phyloP scores from a whole-genome alignment of 768 basidiomycete genomes.

The Fibroporia radiculosa region DNA sequence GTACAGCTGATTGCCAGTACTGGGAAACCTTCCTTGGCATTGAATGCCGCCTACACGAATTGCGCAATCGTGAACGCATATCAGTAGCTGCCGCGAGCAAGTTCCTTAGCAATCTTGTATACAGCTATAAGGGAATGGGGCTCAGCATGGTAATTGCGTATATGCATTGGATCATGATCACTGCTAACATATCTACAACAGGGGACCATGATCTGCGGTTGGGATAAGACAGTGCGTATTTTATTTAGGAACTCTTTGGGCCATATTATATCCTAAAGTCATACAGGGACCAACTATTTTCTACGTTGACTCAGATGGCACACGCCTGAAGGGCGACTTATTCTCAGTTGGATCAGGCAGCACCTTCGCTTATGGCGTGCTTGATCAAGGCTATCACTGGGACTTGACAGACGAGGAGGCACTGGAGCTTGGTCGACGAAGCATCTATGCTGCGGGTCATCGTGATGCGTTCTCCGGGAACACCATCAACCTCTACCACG shows the following conservation, averaged over 20 bases:
- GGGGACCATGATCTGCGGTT: conserved; percentile 99
- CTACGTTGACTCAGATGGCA: conserved; percentile 97
- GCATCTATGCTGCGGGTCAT: conserved; percentile 95
- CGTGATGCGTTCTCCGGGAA: conserved; percentile 96
- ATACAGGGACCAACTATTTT: conserved; percentile 83
- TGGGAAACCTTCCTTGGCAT: conserved; percentile 99
- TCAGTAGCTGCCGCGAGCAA: conserved; percentile 99
- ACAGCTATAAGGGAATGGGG: conserved; percentile 98
- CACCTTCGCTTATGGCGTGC: conserved; percentile 97
- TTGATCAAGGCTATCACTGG: conserved; percentile 94
- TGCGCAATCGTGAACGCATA: conserved; percentile 93
- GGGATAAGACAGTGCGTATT: conserved; percentile 88
- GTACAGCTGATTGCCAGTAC: conserved; percentile 82
- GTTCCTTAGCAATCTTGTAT: conserved; percentile 94
- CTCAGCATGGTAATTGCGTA: conserved; percentile 80
- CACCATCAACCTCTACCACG: conserved; percentile 91
- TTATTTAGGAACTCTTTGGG: neutral
- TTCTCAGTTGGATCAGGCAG: conserved; percentile 98
- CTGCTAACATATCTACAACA: conserved; percentile 23
- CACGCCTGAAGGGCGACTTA: conserved; percentile 91
- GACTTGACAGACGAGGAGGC: conserved; percentile 91
- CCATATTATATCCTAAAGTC: neutral
- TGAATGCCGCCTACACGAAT: conserved; percentile 93
- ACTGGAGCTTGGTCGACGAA: conserved; percentile 85
- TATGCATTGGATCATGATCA: neutral